Evolutionary conservation across 2,329 filamentous ascomycete species (phyloP).

Genomic region (Colletotrichum acutatum): DNA sequence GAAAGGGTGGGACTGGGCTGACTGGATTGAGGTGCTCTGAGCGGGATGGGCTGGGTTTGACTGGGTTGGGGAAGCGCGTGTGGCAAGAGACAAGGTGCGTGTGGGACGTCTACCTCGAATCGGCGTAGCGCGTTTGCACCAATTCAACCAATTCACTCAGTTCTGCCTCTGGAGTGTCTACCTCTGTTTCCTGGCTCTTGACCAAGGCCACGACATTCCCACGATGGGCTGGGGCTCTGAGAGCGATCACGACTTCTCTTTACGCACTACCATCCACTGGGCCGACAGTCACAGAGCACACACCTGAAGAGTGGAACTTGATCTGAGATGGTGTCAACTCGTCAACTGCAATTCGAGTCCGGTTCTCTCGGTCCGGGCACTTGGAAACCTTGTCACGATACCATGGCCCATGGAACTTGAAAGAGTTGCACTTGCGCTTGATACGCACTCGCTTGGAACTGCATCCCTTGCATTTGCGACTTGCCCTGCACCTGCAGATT

Average conservation of each 20-base stretch:
- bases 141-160: not conserved
- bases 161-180: not conserved
- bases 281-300: not conserved
- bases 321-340: not conserved
- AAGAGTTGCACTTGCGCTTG: not conserved
- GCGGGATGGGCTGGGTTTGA: not conserved
- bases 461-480: not conserved
- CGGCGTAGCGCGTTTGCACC: not conserved
- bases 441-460: not conserved
- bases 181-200: not conserved
- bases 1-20: not conserved
- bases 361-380: not conserved
- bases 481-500: not conserved
- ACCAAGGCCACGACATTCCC: not conserved
- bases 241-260: not conserved
- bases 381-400: not conserved
- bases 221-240: not conserved
- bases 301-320: not conserved
- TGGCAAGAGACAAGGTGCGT: not conserved
- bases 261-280: not conserved
- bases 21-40: slow-evolving; percentile 1
- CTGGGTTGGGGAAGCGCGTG: not conserved
- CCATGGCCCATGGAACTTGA: not conserved
- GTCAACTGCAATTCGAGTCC: not conserved
- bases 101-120: not conserved